Conservation (phyloP, 805 yeast species). For the Candida vaughaniae region DNA sequence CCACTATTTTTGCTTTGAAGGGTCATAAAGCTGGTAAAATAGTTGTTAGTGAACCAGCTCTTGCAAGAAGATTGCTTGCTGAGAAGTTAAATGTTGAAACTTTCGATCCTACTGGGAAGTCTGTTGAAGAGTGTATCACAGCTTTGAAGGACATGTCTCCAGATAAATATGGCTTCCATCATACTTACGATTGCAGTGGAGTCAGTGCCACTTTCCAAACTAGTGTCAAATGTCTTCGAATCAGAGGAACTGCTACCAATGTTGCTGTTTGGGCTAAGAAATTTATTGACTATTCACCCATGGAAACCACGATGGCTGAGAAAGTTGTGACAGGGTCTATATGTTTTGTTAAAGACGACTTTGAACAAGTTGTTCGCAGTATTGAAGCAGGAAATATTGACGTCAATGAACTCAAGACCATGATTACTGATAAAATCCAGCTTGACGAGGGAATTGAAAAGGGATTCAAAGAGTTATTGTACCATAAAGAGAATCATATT, state of each 20-base stretch:
- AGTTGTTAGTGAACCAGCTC: constrained; percentile 62
- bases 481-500: constrained; percentile 54
- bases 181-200: constrained; percentile 56
- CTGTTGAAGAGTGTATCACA: constrained; percentile 34
- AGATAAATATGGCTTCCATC: constrained; percentile 47
- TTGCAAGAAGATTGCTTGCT: constrained; percentile 55
- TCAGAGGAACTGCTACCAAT: constrained; percentile 59
- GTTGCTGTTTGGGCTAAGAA: constrained; percentile 64
- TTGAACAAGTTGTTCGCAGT: constrained; percentile 54
- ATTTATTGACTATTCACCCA: constrained; percentile 50
- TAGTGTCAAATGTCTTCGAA: constrained; percentile 47
- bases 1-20: constrained; percentile 51
- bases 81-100: constrained; percentile 46
- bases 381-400: constrained; percentile 47
- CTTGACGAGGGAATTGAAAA: constrained; percentile 52
- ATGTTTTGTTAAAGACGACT: constrained; percentile 58
- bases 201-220: constrained; percentile 52
- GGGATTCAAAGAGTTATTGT: constrained; percentile 51
- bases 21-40: constrained; percentile 39
- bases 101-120: constrained; percentile 47
- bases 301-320: constrained; percentile 56
- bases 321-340: constrained; percentile 59
- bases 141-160: constrained; percentile 36
- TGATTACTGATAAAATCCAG: constrained; percentile 54
- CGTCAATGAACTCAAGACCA: constrained; percentile 39